Base-by-base conservation (phyloP, 2,329 filamentous ascomycete genomes). In the Metarhizium robertsii region DNA sequence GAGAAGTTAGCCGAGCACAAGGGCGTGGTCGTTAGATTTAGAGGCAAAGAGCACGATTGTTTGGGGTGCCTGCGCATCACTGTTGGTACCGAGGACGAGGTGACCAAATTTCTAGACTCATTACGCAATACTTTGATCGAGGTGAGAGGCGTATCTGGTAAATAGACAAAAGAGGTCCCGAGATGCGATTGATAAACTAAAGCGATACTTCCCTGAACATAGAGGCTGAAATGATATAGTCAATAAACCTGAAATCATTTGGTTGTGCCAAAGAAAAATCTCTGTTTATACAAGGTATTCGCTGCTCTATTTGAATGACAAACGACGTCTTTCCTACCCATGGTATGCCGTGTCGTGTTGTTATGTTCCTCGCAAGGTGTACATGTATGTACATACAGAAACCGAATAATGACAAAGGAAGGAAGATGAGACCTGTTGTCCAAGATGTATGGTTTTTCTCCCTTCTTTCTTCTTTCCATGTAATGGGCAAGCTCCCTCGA, bases 41-140 rank as follows among this genome's bases (percentile, higher is more conserved):
- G 94, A 63, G 94, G 94, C 50, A 95, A 92, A 74, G 94, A 99
- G 75, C 78, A 88, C 61, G 92, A 92, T 4, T 99, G 94, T 68
- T 71, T 86, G 46, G 94, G 92, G 0, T 96, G 92, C 66, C 72
- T 99, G 69, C 82, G 94, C 55, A 90, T 97, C 61, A 99, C 94
- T 0, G 84, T 99, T 13, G 94, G 94, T 16, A 97, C 92, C 0
- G 88, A 95, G 69, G 74, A 82, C 1, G 94, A 99, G 71, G 89
- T 95, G 8, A 86, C 85, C 30, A 79, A 85, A 57, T 90, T 97
- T 66, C 68, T 99, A 62, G 73, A 75, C 20, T 85, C 92, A 62
- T 71, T 96, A 25, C 75, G 74, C 61, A 71, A 68, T 55, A 73
- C 73, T 2, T 62, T 84, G 55, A 70, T 63, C 2, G 75, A 81